Base-by-base conservation (phyloP, 129 eudicot genomes). In the Gnaphalium uliginosum region DNA sequence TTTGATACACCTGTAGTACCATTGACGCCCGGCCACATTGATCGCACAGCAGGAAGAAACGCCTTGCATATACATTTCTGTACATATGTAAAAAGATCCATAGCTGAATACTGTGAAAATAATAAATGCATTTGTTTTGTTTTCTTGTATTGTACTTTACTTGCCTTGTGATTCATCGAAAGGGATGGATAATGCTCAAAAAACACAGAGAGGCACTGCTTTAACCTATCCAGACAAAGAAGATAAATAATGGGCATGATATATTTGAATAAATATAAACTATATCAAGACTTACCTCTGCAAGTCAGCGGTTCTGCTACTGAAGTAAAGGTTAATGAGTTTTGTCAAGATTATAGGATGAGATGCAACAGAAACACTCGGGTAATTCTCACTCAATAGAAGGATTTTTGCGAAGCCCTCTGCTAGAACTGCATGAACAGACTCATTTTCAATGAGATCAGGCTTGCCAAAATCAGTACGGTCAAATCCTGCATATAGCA, bases 351-450 rank as follows among this genome's bases (percentile, higher is more conserved):
- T 66, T 54, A 77, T 69, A 61, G 90, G 91, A 78, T 89, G 87
- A 62, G 80, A 81, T 26, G 88, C 81, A 72, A 73, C 76, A 68
- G 79, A 84, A 50, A 88, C 71, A 58, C 77, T 84, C 6, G 92
- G 83, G 72, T 85, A 91, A 60, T 87, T 91, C 65, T 86, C 89
- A 81, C 97, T 95, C 76, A 95, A 76, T 7, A 95, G 89, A 19
- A 95, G 86, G 63, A 95, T 86, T 73, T 95, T 95, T 22, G 99
- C 97, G 66, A 95, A 81, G 10, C 99, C 99, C 76, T 95, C 99
- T 7, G 92, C 97, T 0, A 95, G 82, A 76, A 92, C 86, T 58
- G 85, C 90, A 73, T 84, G 89, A 80, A 87, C 86, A 2, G 92
- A 91, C 62, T 95, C 97, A 59, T 66, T 76, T 70, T 87, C 99